Percentiles rank a stretch among this genome's conserved stretches.
Evolutionary conservation across 257 asterid genomes (phyloP).

Genomic region (Penstemon davidsonii): DNA sequence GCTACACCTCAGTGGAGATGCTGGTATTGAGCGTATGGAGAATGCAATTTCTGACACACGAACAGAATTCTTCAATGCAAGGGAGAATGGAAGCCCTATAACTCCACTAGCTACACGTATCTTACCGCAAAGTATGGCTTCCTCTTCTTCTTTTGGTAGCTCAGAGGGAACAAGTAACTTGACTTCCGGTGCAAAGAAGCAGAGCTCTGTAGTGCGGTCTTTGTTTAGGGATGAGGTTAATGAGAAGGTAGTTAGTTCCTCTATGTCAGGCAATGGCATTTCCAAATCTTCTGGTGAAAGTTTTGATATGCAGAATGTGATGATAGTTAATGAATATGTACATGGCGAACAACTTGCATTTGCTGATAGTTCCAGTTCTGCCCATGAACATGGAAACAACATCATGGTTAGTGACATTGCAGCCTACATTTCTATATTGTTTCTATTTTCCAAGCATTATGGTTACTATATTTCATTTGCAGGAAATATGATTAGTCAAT

Average conservation of each 20-base stretch:
- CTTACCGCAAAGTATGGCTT: slow-evolving; percentile 35
- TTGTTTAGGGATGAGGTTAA: slow-evolving; percentile 37
- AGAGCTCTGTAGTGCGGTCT: slow-evolving; percentile 45
- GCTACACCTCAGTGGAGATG: slow-evolving; percentile 63
- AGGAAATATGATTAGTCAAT: neutral
- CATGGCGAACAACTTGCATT: slow-evolving; percentile 53
- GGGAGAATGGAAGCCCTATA: slow-evolving; percentile 42
- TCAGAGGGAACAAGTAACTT: slow-evolving; percentile 26
- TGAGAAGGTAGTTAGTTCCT: slow-evolving; percentile 25
- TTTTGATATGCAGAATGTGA: slow-evolving; percentile 50
- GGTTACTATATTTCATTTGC: neutral
- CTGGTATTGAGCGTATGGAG: slow-evolving; percentile 71
- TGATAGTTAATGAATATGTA: slow-evolving; percentile 61
- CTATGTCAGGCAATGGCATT: slow-evolving; percentile 22
- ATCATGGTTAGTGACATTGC: slow-evolving; percentile 41
- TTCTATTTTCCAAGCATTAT: neutral
- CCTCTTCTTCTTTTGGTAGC: slow-evolving; percentile 31
- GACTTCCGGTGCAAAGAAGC: slow-evolving; percentile 24
- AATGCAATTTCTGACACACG: slow-evolving; percentile 55
- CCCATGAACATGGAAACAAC: slow-evolving; percentile 23
- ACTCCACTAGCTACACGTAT: slow-evolving; percentile 37
- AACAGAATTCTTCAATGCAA: slow-evolving; percentile 46
- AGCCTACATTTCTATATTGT: neutral
- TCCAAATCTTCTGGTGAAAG: slow-evolving; percentile 31
- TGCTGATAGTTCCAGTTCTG: slow-evolving; percentile 27